A percentile compares a stretch with the other conserved stretches of the same genome.
Evolutionary conservation across 2,329 filamentous ascomycete genomes (phyloP).

Genomic region (Rhexocercosporidium sp.): DNA sequence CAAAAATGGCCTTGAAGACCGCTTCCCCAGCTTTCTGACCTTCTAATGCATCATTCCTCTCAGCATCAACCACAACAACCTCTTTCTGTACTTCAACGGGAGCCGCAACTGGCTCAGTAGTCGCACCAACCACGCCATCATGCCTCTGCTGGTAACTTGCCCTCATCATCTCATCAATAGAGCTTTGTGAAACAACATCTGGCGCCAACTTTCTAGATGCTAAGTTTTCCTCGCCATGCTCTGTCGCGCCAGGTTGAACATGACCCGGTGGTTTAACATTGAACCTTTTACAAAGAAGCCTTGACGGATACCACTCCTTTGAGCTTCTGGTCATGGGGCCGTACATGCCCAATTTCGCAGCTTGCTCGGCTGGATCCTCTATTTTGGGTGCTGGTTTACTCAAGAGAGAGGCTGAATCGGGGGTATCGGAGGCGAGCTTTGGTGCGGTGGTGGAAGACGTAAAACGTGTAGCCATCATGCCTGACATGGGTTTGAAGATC

Average conservation of each 20-base stretch:
- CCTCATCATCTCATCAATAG: constrained; percentile 59
- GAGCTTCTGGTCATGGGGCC: constrained; percentile 80
- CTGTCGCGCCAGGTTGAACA: constrained; percentile 59
- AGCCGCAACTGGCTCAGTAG: neutral
- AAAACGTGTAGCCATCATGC: constrained; percentile 92
- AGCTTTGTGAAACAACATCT: constrained; percentile 58
- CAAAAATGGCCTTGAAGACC: constrained; percentile 92
- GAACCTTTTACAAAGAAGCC: constrained; percentile 93
- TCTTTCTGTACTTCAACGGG: constrained; percentile 17
- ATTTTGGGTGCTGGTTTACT: constrained; percentile 58
- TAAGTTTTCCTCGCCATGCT: constrained; percentile 38
- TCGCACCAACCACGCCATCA: constrained; percentile 8
- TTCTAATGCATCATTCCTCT: constrained; percentile 80
- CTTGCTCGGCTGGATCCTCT: constrained; percentile 81
- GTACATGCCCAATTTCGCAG: constrained; percentile 91
- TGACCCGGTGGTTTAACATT: constrained; percentile 80
- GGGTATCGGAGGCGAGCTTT: constrained; percentile 45
- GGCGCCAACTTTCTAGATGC: constrained; percentile 34
- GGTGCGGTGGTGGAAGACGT: constrained; percentile 68
- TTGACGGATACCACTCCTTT: constrained; percentile 76
- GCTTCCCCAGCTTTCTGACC: constrained; percentile 76
- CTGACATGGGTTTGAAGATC: constrained; percentile 91
- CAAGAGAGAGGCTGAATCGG: constrained; percentile 48
- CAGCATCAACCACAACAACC: constrained; percentile 63
- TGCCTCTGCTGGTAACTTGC: constrained; percentile 45